Conservation (phyloP, 2,329 filamentous ascomycete species). For the Zymoseptoria tritici region DNA sequence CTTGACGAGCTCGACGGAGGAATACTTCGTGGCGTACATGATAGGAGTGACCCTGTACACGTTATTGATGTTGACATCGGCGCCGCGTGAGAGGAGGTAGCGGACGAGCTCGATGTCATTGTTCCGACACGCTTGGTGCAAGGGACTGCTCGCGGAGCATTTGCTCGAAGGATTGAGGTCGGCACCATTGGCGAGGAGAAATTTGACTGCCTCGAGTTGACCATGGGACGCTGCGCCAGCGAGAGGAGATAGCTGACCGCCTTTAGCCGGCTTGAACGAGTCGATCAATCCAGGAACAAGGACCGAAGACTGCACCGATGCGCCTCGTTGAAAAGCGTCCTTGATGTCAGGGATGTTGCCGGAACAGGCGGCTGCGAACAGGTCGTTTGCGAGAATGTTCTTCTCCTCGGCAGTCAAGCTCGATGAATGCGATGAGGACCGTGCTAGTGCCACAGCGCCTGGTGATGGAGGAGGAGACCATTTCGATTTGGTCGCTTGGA, state of each 20-base stretch:
- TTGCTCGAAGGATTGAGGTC: slow-evolving; percentile 22
- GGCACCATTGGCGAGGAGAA: slow-evolving; percentile 25
- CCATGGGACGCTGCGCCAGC: slow-evolving; percentile 27
- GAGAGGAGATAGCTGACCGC: slow-evolving; percentile 25
- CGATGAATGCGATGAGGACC: slow-evolving; percentile 9
- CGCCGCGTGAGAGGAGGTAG: slow-evolving; percentile 22
- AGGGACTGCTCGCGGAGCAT: slow-evolving; percentile 23
- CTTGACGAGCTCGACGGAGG: slow-evolving; percentile 17
- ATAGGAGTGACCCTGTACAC: slow-evolving; percentile 26
- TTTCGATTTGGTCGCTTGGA: slow-evolving; percentile 21
- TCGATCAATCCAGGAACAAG: slow-evolving; percentile 25
- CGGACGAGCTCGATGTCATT: slow-evolving; percentile 23
- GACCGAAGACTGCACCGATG: slow-evolving; percentile 21
- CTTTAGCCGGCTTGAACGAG: slow-evolving; percentile 29
- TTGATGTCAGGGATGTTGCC: slow-evolving; percentile 25
- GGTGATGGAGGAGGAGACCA: slow-evolving; percentile 29
- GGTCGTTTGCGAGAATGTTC: slow-evolving; percentile 17
- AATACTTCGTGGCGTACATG: slow-evolving; percentile 30
- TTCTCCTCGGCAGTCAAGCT: slow-evolving; percentile 16
- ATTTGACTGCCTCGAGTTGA: slow-evolving; percentile 21
- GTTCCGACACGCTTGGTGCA: slow-evolving; percentile 26
- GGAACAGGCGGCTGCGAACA: slow-evolving; percentile 26
- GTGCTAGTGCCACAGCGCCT: slow-evolving; percentile 7
- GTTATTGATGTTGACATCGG: slow-evolving; percentile 24
- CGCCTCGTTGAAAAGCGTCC: slow-evolving; percentile 22